Percentiles rank a stretch among this genome's conserved stretches.
Conservation (phyloP, 345 rosid species). For the Raphanus raphanistrum region DNA sequence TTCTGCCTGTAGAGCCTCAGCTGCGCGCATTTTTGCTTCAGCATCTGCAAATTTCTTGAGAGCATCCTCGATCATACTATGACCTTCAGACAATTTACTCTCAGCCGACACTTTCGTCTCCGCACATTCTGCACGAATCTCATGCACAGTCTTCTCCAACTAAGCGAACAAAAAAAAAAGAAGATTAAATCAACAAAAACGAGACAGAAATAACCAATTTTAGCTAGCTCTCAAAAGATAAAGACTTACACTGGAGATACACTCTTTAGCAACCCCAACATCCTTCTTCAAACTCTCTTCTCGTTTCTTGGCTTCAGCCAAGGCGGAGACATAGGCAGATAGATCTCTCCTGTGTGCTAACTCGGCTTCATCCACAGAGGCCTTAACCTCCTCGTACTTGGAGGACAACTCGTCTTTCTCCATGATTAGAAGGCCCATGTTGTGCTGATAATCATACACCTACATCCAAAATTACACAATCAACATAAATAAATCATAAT, state of each 20-base stretch:
- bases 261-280: slow-evolving; percentile 82
- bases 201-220: not conserved
- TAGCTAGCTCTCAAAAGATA: not conserved
- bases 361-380: slow-evolving; percentile 68
- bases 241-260: slow-evolving; percentile 75
- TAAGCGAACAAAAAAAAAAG: slow-evolving; percentile 25
- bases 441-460: slow-evolving; percentile 91
- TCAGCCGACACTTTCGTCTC: slow-evolving; percentile 86
- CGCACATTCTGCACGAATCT: slow-evolving; percentile 92
- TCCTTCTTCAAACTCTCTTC: slow-evolving; percentile 85
- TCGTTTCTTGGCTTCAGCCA: slow-evolving; percentile 74
- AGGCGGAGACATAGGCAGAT: slow-evolving; percentile 62
- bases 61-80: slow-evolving; percentile 62
- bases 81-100: slow-evolving; percentile 65
- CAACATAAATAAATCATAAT: not conserved
- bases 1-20: slow-evolving; percentile 75
- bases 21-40: slow-evolving; percentile 62
- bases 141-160: slow-evolving; percentile 94
- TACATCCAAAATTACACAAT: slow-evolving; percentile 31
- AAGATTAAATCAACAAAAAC: slow-evolving; percentile 13
- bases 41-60: slow-evolving; percentile 65
- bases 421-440: slow-evolving; percentile 86
- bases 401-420: slow-evolving; percentile 68
- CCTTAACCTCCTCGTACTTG: slow-evolving; percentile 63
- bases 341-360: slow-evolving; percentile 56